A percentile compares a stretch with the other conserved stretches of the same genome.
phyloP scores from a whole-genome alignment of 768 basidiomycete genomes.

The Boletus tylopilopsis region DNA sequence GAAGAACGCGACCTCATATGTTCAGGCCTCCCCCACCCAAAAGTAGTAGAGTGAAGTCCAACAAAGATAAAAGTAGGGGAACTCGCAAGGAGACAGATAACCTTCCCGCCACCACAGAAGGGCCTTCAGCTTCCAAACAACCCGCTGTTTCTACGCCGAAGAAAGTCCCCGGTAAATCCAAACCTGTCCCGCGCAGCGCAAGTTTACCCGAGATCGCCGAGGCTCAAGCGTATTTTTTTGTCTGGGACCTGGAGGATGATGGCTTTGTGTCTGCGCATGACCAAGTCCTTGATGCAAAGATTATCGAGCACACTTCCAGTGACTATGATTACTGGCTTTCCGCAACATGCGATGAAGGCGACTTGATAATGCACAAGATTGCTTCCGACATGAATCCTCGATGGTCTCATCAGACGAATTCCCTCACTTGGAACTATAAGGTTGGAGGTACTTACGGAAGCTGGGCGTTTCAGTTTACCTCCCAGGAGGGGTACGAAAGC shows the following conservation, averaged over 20 bases:
- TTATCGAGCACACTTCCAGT: slow-evolving; percentile 43
- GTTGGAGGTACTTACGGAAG: slow-evolving; percentile 57
- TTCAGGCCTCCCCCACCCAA: slow-evolving; percentile 24
- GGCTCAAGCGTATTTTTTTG: slow-evolving; percentile 54
- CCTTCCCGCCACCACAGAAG: slow-evolving; percentile 1
- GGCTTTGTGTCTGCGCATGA: slow-evolving; percentile 46
- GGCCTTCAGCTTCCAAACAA: slow-evolving; percentile 7
- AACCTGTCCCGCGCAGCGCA: slow-evolving; percentile 15
- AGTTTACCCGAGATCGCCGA: slow-evolving; percentile 30
- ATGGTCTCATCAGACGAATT: slow-evolving; percentile 55
- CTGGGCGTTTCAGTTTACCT: slow-evolving; percentile 77
- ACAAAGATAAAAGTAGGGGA: slow-evolving; percentile 12
- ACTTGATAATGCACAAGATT: slow-evolving; percentile 59
- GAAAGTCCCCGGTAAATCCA: slow-evolving; percentile 13
- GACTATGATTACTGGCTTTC: slow-evolving; percentile 58
- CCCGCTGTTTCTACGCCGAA: slow-evolving; percentile 11
- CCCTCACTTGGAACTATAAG: slow-evolving; percentile 88
- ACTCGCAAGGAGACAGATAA: slow-evolving; percentile 7
- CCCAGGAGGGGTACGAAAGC: slow-evolving; percentile 49
- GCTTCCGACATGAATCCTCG: slow-evolving; percentile 67
- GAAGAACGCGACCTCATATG: background rate
- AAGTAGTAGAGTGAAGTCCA: slow-evolving; percentile 14
- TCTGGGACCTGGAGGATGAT: slow-evolving; percentile 52
- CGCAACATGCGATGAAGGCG: slow-evolving; percentile 47
- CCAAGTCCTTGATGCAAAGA: slow-evolving; percentile 50